A percentile compares a stretch with the other conserved stretches of the same genome.
These are phyloP conservation scores for Capillidium rhysosporum DNA, from an alignment of 371 early-diverging fungal species.

Conservation along the genomic window DNA sequence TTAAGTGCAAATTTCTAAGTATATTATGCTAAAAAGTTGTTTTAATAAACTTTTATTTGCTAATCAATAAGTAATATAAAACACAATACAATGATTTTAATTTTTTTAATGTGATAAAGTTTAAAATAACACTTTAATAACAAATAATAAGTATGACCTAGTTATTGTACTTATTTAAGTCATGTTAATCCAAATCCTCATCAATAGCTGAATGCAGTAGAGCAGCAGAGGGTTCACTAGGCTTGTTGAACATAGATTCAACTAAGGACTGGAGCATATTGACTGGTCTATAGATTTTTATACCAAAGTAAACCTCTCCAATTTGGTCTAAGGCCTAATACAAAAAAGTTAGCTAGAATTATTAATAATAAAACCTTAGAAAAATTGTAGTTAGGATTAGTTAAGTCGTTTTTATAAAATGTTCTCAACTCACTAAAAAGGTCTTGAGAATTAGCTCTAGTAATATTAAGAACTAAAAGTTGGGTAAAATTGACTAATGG, in stretches of 20 bases:
- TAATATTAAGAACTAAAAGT: not conserved
- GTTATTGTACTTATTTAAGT: too few species aligned
- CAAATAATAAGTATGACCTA: too few species aligned
- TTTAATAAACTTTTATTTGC: too few species aligned
- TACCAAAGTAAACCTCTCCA: conserved; percentile 5
- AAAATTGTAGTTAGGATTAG: not conserved
- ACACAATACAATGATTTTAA: too few species aligned
- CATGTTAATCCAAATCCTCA: too few species aligned
- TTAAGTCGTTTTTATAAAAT: not conserved
- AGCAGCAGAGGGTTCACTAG: not conserved
- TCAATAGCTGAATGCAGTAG: too few species aligned
- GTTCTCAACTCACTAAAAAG: not conserved
- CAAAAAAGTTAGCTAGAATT: not conserved
- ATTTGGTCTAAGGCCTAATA: conserved; percentile 2
- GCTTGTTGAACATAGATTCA: conserved; percentile 1
- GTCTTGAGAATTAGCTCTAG: not conserved
- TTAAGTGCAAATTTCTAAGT: too few species aligned
- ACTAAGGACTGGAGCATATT: conserved; percentile 1
- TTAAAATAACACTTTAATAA: too few species aligned
- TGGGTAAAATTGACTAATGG: conserved; percentile 4
- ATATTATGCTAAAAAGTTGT: too few species aligned
- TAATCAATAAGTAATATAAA: too few species aligned
- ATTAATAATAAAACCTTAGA: not conserved
- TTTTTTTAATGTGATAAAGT: too few species aligned
- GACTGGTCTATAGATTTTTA: conserved; percentile 1